A percentile compares a stretch with the other conserved stretches of the same genome.
phyloP scores from a whole-genome alignment of 305 asterid species.

The Fraxinus sp. region DNA sequence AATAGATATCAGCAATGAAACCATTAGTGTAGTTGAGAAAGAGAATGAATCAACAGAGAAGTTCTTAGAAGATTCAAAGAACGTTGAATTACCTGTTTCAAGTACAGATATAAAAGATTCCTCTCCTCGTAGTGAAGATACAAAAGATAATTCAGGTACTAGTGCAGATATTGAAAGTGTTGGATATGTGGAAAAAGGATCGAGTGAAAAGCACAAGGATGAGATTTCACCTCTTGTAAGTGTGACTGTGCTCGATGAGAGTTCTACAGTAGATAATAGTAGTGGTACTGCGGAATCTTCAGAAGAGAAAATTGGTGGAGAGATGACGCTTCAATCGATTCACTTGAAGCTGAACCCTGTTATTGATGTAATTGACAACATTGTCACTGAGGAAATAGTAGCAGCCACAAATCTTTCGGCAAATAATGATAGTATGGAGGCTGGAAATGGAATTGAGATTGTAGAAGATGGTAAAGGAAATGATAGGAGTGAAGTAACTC shows the following conservation, averaged over 20 bases:
- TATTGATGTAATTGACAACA: slow-evolving; percentile 7
- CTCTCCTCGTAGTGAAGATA: slow-evolving; percentile 19
- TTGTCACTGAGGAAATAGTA: slow-evolving; percentile 12
- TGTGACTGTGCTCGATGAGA: slow-evolving; percentile 15
- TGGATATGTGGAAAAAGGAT: slow-evolving; percentile 22
- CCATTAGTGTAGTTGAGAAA: slow-evolving; percentile 14
- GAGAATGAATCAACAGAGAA: slow-evolving; percentile 27
- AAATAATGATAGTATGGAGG: slow-evolving; percentile 21
- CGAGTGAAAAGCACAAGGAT: slow-evolving; percentile 17
- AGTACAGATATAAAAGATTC: slow-evolving; percentile 5
- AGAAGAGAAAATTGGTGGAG: slow-evolving; percentile 24
- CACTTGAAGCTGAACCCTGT: slow-evolving; percentile 12
- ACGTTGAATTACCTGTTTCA: slow-evolving; percentile 15
- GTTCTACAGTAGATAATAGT: slow-evolving; percentile 7
- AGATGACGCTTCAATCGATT: slow-evolving; percentile 8
- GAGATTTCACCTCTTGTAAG: slow-evolving; percentile 16
- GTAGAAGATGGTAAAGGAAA: slow-evolving; percentile 28
- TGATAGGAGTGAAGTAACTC: slow-evolving; percentile 17
- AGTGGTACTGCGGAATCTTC: background rate
- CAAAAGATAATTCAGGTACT: slow-evolving; percentile 19
- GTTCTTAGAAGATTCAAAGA: slow-evolving; percentile 26
- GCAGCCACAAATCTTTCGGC: slow-evolving; percentile 20
- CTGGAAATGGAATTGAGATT: slow-evolving; percentile 18
- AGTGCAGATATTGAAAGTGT: slow-evolving; percentile 13
- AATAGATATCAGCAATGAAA: background rate